Conservation (phyloP, 768 basidiomycete species). For the Rhodocollybia butyracea region DNA sequence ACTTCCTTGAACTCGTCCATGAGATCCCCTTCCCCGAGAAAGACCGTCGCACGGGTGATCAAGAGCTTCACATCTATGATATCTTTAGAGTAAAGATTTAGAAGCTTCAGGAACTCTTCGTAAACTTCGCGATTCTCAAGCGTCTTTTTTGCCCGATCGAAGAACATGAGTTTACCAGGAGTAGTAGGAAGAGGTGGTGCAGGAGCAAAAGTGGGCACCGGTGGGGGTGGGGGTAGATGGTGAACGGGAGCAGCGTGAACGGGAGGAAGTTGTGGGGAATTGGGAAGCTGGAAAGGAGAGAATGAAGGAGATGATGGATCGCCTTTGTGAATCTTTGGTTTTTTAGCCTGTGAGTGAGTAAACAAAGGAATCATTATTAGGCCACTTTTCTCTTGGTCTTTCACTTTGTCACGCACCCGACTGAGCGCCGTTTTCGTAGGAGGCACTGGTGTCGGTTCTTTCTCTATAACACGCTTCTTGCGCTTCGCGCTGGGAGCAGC, state of each 20-base stretch:
- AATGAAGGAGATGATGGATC: constrained; percentile 57
- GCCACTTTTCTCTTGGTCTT: too few relatives aligned
- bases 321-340: constrained; percentile 59
- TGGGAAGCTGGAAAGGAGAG: constrained; percentile 42
- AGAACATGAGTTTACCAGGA: constrained; percentile 84
- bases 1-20: constrained; percentile 83
- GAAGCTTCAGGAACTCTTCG: constrained; percentile 92
- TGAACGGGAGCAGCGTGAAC: constrained; percentile 19
- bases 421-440: constrained; percentile 41
- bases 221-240: constrained; percentile 19
- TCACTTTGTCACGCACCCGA: constrained; percentile 34
- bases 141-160: constrained; percentile 85
- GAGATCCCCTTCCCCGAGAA: constrained; percentile 80
- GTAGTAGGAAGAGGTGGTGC: constrained; percentile 29
- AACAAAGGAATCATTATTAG: constrained; percentile 10
- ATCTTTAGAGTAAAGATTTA: constrained; percentile 88
- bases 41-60: constrained; percentile 74
- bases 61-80: constrained; percentile 85
- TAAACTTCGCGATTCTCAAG: constrained; percentile 74
- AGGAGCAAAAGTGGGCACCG: constrained; percentile 13
- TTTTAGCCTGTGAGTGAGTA: constrained; percentile 69
- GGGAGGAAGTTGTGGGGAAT: constrained; percentile 38
- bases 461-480: constrained; percentile 62
- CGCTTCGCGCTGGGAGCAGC: constrained; percentile 44
- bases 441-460: constrained; percentile 63